Percentiles rank a stretch among this genome's conserved stretches.
Conservation (phyloP, 768 basidiomycete species). For the Tricholoma sp. region DNA sequence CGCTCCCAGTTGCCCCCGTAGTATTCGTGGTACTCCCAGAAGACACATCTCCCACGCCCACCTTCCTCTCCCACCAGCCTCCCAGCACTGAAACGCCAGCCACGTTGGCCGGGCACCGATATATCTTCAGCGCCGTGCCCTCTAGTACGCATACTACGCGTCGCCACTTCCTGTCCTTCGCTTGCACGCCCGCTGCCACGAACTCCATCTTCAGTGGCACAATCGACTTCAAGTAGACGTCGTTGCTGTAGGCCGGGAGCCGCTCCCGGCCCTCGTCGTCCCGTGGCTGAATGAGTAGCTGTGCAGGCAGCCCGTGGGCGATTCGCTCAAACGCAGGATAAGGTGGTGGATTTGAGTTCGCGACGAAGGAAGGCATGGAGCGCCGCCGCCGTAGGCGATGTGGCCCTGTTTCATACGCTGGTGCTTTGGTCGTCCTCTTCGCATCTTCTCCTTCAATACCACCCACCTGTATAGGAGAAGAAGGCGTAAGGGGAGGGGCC, state of each 20-base stretch:
- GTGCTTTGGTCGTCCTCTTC: conserved; percentile 28
- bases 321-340: conserved; percentile 42
- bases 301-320: conserved; percentile 14
- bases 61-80: conserved; percentile 75
- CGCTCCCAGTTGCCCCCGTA: conserved; percentile 18
- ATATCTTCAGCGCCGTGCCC: conserved; percentile 85
- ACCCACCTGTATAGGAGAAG: background rate
- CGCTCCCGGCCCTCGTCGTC: conserved; percentile 85
- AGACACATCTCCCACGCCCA: conserved; percentile 64
- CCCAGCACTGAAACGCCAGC: conserved; percentile 51
- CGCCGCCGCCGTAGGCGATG: conserved; percentile 51
- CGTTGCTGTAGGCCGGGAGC: conserved; percentile 80
- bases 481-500: background rate
- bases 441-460: conserved; percentile 9
- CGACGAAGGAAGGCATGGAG: conserved; percentile 67
- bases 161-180: conserved; percentile 90
- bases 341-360: conserved; percentile 58
- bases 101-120: conserved; percentile 41
- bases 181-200: conserved; percentile 73
- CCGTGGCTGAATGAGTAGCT: conserved; percentile 35
- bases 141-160: conserved; percentile 84
- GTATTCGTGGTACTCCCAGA: background rate
- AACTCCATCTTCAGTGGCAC: conserved; percentile 97
- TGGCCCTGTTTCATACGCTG: conserved; percentile 28
- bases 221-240: conserved; percentile 71